Evolutionary conservation across 2,329 filamentous ascomycete species (phyloP).

Genomic region (Sclerotinia spermophila): DNA sequence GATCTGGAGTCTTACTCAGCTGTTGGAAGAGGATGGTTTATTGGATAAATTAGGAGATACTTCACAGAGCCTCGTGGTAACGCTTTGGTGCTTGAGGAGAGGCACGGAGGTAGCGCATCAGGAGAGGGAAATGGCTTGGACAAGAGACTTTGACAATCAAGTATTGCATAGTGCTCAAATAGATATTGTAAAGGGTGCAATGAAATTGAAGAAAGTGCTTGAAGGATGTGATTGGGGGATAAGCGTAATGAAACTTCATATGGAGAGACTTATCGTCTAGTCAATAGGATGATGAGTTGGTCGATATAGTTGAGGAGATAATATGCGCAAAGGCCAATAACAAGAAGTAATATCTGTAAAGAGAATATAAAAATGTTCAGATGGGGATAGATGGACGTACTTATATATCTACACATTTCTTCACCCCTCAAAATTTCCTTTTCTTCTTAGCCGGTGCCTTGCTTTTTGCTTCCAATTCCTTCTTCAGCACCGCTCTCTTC

Average conservation of each 20-base stretch:
- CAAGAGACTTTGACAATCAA: background rate
- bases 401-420: slow-evolving; percentile 6
- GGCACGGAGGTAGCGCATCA: background rate
- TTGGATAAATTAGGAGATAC: background rate
- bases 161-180: background rate
- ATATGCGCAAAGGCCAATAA: background rate
- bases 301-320: background rate
- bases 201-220: background rate
- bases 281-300: background rate
- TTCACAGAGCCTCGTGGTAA: background rate
- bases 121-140: background rate
- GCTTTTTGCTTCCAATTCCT: slow-evolving; percentile 36
- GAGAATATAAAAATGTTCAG: background rate
- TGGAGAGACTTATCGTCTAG: background rate
- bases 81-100: background rate
- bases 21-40: background rate
- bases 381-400: background rate
- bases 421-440: slow-evolving; percentile 34
- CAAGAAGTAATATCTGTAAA: background rate
- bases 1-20: background rate
- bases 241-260: background rate
- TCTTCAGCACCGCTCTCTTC: slow-evolving; percentile 33
- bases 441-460: slow-evolving; percentile 37
- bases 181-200: background rate
- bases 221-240: background rate